Evolutionary conservation across 2,329 filamentous ascomycete species (phyloP), one percentile per base, ranked within the genome.

Genomic region (Leptographium galeiforme): DNA sequence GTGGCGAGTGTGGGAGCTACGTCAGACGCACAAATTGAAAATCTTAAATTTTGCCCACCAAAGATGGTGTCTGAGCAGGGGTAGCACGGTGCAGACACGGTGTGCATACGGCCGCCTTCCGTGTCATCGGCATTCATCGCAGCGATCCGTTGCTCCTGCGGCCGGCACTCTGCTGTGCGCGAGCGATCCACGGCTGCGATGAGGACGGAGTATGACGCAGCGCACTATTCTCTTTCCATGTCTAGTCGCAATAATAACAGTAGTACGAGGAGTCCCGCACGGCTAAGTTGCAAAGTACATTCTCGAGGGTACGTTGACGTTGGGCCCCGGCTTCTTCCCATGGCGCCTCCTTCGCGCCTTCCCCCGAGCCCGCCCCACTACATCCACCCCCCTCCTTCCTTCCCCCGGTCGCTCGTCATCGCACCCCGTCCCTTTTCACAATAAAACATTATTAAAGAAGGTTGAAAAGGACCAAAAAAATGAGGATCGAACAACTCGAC

Each of bases 331-430:
- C 53, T 32, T 54, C 49, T 48, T 30, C 32, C 34, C 53, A 49
- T 39, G 14, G 32, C 46, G 32, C 46, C 33, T 38, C 33, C 33
- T 44, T 51, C 49, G 49, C 49, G 49, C 49, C 49, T 51, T 51
- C 49, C 40, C 39, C 25, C 25, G 18, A 25, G 8, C 38, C 49
- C 34, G 25, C 44, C 33, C 50, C 50, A 14, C 50, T 48, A 43
- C 33, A 45, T 19, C 14, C 53, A 52, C 53, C 10, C 50, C 49
- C 50, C 49, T 25, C 14, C 41, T n/a, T 45, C 18, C 18, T 32
- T n/a, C 48, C 48, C 53, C 41, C 48, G 34, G 53, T 55, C 53
- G 34, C 50, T 57, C 56, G 53, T 57, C 56, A 55, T 55, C 32
- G 55, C 55, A 53, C 53, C 49, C 48, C 51, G 39, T 51, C 53